Conservation (phyloP, 768 basidiomycete genomes). For the Mycena amicta region DNA sequence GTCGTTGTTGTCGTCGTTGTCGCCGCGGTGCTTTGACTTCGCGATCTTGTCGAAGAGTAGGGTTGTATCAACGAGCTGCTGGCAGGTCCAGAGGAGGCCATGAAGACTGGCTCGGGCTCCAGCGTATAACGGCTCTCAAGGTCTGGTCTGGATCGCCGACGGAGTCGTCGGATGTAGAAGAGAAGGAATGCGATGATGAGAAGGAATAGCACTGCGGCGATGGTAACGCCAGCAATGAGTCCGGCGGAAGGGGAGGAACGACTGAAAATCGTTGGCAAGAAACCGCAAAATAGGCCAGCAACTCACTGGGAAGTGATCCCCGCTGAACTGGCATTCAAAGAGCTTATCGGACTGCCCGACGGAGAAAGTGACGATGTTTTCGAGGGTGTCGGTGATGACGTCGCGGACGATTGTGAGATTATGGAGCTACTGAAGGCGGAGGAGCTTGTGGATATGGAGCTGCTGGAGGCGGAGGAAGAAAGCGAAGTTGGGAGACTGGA, state of each 20-base stretch:
- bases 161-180: background rate
- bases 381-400: too few species aligned
- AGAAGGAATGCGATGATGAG: background rate
- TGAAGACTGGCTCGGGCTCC: background rate
- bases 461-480: too few species aligned
- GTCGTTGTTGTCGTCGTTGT: background rate
- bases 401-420: too few species aligned
- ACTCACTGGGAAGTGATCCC: too few species aligned
- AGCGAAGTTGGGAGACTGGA: too few species aligned
- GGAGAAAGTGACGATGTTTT: too few species aligned
- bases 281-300: too few species aligned
- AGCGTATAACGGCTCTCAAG: background rate
- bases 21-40: background rate
- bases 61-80: background rate
- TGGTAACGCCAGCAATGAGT: conserved; percentile 10
- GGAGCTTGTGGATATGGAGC: too few species aligned
- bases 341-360: too few species aligned
- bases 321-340: too few species aligned
- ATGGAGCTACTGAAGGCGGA: too few species aligned
- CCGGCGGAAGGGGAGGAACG: conserved; percentile 10
- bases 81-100: background rate
- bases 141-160: background rate
- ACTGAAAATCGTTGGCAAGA: too few species aligned
- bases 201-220: background rate
- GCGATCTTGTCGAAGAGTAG: background rate